Evolutionary conservation across 495 filamentous ascomycete species (phyloP), one percentile per base, ranked within the genome.

Genomic region (Amorphotheca resinae): DNA sequence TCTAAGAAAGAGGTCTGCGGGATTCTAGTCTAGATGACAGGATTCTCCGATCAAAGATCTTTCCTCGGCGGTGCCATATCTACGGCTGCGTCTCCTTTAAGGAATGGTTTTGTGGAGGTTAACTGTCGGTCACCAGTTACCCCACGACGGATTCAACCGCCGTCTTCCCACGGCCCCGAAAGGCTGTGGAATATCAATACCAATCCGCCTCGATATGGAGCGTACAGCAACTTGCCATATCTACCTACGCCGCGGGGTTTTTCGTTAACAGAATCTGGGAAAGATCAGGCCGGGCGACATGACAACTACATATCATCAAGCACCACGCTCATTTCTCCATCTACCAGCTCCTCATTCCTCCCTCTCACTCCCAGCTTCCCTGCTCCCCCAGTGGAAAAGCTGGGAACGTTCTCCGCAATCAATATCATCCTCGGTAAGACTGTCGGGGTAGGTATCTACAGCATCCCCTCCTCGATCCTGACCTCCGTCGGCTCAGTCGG

Each of bases 381-480:
- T 30, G 1, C 15, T 30, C 14, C 33, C 11, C 22, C 32, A 36
- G 4, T 37, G 25, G 48, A 44, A 4, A 59, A 61, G 37, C 46
- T 61, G 6, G 56, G 59, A 2, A 58, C 55, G 4, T 44, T 59
- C 23, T 55, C 54, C 1, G 54, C 54, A 8, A 57, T 59, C 43
- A 59, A 61, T 44, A 57, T 61, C 30, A 59, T 61, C 30, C 41
- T 59, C 21, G 59, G 59, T 17, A 61, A 61, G 39, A 59, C 56
- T 3, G 44, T 59, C 11, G 33, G 51, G 4, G 50, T 48, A 17
- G 48, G 44, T 16, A 44, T 51, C 14, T 68, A 66, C 38, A 66
- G 63, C 0, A 61, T 64, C 2, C 63, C 64, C 1, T 65, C 62
- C 1, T 61, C 59, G 45, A 68, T 66, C 20, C 63, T 65, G 44